Evolutionary conservation across 2,329 filamentous ascomycete species (phyloP), one percentile per base, ranked within the genome.

Genomic region (Fonsecaea multimorphosa): DNA sequence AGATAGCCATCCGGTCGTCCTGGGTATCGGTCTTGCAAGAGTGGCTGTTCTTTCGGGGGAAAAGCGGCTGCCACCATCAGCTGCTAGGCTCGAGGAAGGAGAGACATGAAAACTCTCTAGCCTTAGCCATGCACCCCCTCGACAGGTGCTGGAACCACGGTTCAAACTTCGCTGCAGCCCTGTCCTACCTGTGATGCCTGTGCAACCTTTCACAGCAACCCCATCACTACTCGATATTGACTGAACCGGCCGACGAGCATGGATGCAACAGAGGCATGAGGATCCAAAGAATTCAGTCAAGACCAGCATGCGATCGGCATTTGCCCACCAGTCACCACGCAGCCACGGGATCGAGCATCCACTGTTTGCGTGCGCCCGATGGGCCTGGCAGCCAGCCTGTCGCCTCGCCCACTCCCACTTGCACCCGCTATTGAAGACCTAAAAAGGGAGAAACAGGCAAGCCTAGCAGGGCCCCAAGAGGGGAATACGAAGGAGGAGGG

Each of bases 381-480:
- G 44, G 44, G 22, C 44, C 44, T 49, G 44, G 3, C 44, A 24
- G 2, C 22, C 19, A 22, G 19, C 19, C 44, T 24, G 44, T 44
- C 16, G 38, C 38, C 38, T 44, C 38, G 38, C 38, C 38, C 38
- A 44, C 38, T 44, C n/a, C n/a, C n/a, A n/a, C n/a, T n/a, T 44
- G 38, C 38, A 19, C 29, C 54, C 54, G 32, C n/a, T 5, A 22
- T 49, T 12, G 22, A 44, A 44, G 56, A 58, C 56, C 56, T 58
- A 58, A 58, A 58, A 58, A 31, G 22, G 56, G 56, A 58, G 38
- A 31, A 34, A 58, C 14, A 36, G 55, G 27, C 55, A 49, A 31
- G 3, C 24, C 24, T 58, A 29, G 29, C 55, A 58, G 44, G 44
- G 44, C 19, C 38, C 44, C 44, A 49, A 49, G 44, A 49, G 44